Conservation (phyloP, 192 early-diverging fungal genomes). For the Coemansia sp. region DNA sequence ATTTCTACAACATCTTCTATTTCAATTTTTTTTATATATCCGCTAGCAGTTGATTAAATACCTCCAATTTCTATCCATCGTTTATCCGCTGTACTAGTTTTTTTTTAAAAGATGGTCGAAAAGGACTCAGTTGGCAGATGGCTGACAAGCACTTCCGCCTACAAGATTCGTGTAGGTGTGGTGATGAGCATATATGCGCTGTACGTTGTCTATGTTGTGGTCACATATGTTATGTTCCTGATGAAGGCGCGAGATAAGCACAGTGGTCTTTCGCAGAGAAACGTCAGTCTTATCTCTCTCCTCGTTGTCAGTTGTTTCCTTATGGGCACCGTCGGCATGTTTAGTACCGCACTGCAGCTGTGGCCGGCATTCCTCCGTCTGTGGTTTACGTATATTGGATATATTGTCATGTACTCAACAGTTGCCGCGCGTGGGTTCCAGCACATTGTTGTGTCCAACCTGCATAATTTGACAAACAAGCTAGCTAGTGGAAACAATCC, state of each 20-base stretch:
- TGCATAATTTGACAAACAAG: constrained; percentile 36
- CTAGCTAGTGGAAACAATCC: constrained; percentile 29
- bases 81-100: constrained; percentile 9
- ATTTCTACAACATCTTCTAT: too few species aligned
- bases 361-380: constrained; percentile 47
- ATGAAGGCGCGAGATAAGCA: constrained; percentile 44
- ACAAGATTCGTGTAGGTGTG: constrained; percentile 32
- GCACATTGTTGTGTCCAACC: constrained; percentile 38
- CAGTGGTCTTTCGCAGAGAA: constrained; percentile 38
- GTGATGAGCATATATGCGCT: constrained; percentile 19
- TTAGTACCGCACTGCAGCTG: constrained; percentile 27
- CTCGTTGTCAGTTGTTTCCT: constrained; percentile 24
- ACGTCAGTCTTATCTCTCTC: constrained; percentile 18
- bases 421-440: constrained; percentile 30
- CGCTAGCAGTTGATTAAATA: too few species aligned
- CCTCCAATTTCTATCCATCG: too few species aligned
- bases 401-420: constrained; percentile 21
- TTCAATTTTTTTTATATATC: too few species aligned
- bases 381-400: constrained; percentile 35
- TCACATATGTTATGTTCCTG: constrained; percentile 37
- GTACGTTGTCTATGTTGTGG: constrained; percentile 25
- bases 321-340: constrained; percentile 19
- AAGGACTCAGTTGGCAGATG: constrained; percentile 15
- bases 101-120: neutral
- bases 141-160: constrained; percentile 13